Evolutionary conservation across 805 yeast species (phyloP).

Genomic region (Kazachstania psychrophila): DNA sequence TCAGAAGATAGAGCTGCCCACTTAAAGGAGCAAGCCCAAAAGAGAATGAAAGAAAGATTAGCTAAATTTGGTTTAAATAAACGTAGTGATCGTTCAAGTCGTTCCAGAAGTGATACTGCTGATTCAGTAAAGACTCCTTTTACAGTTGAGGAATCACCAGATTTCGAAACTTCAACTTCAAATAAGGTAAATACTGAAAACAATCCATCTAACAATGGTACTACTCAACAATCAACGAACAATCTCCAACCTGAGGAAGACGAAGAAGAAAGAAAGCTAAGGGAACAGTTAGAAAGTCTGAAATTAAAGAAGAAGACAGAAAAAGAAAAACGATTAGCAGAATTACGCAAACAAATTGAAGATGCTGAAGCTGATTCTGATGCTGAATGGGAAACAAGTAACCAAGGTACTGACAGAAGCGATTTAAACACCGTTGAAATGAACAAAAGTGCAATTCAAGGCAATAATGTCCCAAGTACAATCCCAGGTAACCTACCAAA

Average conservation of each 20-base stretch:
- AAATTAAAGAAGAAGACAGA: slow-evolving; percentile 46
- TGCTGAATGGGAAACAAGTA: slow-evolving; percentile 14
- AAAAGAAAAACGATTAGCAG: slow-evolving; percentile 51
- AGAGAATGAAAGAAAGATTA: slow-evolving; percentile 75
- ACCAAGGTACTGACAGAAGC: slow-evolving; percentile 1
- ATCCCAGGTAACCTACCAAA: background rate
- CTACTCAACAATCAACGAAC: background rate
- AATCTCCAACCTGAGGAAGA: slow-evolving; percentile 33
- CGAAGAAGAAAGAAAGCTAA: slow-evolving; percentile 39
- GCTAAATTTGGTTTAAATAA: slow-evolving; percentile 68
- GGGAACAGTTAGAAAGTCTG: slow-evolving; percentile 32
- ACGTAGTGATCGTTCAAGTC: slow-evolving; percentile 14
- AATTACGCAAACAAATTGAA: slow-evolving; percentile 50
- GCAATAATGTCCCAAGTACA: background rate
- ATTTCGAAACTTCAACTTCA: no score
- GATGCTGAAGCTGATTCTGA: slow-evolving; percentile 37
- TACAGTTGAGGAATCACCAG: slow-evolving; percentile 4
- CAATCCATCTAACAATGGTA: background rate
- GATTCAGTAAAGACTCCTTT: slow-evolving; percentile 5
- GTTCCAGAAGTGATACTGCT: slow-evolving; percentile 5
- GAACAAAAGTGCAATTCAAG: background rate
- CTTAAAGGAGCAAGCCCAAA: slow-evolving; percentile 72
- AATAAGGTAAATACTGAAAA: no score
- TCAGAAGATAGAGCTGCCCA: slow-evolving; percentile 67
- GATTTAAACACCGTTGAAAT: background rate